A percentile compares a stretch with the other conserved stretches of the same genome.
Evolutionary conservation across 1,284 basidiomycete species (phyloP).

Genomic region (Anthracocystis panici-leucophaei): DNA sequence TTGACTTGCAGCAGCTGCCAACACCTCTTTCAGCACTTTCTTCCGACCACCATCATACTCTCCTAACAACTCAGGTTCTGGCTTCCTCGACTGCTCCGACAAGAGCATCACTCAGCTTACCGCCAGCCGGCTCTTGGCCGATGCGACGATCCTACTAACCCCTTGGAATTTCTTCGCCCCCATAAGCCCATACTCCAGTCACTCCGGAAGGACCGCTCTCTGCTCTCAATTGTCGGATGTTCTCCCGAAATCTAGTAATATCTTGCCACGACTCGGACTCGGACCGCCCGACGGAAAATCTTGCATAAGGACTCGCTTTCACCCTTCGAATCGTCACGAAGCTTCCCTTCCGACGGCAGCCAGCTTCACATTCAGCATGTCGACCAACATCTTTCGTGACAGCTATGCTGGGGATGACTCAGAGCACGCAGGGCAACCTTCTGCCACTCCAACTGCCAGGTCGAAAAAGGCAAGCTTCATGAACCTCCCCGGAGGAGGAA

Average conservation of each 20-base stretch:
- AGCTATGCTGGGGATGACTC: conserved; percentile 27
- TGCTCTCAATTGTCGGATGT: background rate
- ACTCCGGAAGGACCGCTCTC: background rate
- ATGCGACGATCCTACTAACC: background rate
- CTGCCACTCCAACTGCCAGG: background rate
- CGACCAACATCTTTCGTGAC: conserved; percentile 50
- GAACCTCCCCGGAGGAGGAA: conserved; percentile 43
- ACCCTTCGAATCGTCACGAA: background rate
- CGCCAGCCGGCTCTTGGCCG: background rate
- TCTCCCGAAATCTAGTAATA: background rate
- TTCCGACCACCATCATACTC: background rate
- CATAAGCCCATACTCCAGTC: background rate
- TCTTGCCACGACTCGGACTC: background rate
- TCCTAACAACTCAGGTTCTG: background rate
- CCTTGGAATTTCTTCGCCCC: background rate
- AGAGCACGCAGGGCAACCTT: background rate
- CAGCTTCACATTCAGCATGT: conserved; percentile 15
- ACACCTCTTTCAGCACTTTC: background rate
- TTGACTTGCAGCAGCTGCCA: conserved; percentile 12
- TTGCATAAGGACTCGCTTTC: background rate
- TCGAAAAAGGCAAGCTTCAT: conserved; percentile 27
- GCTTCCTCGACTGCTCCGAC: background rate
- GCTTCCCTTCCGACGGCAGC: background rate
- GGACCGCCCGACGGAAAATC: background rate
- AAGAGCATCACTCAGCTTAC: background rate